phyloP scores from a whole-genome alignment of 169 alveolate genomes.

The Plasmodium vivax region DNA sequence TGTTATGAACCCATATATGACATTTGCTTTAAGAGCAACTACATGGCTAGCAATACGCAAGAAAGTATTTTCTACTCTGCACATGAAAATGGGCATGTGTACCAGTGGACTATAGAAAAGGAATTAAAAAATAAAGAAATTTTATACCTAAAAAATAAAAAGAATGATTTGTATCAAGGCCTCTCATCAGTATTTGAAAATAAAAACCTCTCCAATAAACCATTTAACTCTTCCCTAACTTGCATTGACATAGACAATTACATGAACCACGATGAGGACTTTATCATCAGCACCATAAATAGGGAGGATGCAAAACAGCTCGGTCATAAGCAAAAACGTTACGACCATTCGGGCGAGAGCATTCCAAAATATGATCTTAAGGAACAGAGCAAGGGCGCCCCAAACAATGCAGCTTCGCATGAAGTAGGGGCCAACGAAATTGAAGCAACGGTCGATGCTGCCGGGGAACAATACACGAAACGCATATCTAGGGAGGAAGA shows the following conservation, averaged over 20 bases:
- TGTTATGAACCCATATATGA: conserved; percentile 71
- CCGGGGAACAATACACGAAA: not conserved
- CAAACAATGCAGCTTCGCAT: not conserved
- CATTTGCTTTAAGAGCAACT: conserved; percentile 30
- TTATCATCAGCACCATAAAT: conserved; percentile 37
- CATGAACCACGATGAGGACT: conserved; percentile 64
- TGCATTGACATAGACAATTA: conserved; percentile 62
- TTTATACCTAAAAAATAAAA: conserved; percentile 59
- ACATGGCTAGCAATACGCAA: not conserved
- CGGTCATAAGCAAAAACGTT: not conserved
- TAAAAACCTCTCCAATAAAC: conserved; percentile 45
- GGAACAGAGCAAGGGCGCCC: not conserved
- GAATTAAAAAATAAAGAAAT: conserved; percentile 72
- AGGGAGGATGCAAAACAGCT: not conserved
- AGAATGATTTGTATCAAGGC: conserved; percentile 64
- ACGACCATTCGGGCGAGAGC: not conserved
- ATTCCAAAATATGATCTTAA: not conserved
- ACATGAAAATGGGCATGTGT: conserved; percentile 70
- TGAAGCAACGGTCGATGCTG: not conserved
- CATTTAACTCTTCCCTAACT: conserved; percentile 60
- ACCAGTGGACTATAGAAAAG: conserved; percentile 64
- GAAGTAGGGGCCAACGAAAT: not conserved
- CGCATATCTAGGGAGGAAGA: conserved; percentile 51
- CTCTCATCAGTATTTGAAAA: conserved; percentile 68
- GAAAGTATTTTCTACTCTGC: conserved; percentile 72